phyloP scores from a whole-genome alignment of 495 filamentous ascomycete species.

The Penicillium crystallinum region DNA sequence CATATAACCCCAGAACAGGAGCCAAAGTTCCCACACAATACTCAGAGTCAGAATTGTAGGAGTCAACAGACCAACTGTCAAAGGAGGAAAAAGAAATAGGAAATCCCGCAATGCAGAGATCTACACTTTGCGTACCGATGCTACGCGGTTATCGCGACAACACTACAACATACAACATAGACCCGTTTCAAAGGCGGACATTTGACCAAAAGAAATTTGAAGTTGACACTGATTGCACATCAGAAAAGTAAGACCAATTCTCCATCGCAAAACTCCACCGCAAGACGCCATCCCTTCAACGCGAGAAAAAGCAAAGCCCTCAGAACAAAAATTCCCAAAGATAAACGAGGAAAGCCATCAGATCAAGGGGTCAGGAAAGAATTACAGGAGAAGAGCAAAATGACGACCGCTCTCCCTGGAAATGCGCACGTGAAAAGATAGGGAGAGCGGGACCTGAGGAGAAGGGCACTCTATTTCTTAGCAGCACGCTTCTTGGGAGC shows the following conservation, averaged over 20 bases:
- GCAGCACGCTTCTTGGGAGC: conserved; percentile 53
- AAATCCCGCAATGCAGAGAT: too few species aligned
- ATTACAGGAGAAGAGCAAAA: conserved; percentile 27
- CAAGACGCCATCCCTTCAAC: conserved; percentile 41
- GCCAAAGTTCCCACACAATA: too few species aligned
- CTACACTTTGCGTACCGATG: not conserved
- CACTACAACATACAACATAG: not conserved
- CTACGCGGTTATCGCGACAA: not conserved
- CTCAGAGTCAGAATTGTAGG: too few species aligned
- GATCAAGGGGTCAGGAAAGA: conserved; percentile 25
- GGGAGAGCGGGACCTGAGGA: conserved; percentile 19
- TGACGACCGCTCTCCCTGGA: conserved; percentile 18
- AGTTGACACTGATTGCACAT: conserved; percentile 7
- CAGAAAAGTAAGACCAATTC: conserved; percentile 20
- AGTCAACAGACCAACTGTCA: too few species aligned
- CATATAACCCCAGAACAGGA: too few species aligned
- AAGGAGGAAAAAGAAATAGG: too few species aligned
- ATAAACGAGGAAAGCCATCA: conserved; percentile 26
- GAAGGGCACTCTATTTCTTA: conserved; percentile 46
- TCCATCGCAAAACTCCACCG: conserved; percentile 37
- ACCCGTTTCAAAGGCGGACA: not conserved
- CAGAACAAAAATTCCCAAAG: conserved; percentile 34
- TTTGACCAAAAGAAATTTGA: conserved; percentile 9
- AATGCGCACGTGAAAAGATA: conserved; percentile 26
- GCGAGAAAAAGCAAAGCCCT: conserved; percentile 26